Evolutionary conservation across 495 filamentous ascomycete genomes (phyloP), one percentile per base, ranked within the genome.

Genomic region (Aspergillus campestris): DNA sequence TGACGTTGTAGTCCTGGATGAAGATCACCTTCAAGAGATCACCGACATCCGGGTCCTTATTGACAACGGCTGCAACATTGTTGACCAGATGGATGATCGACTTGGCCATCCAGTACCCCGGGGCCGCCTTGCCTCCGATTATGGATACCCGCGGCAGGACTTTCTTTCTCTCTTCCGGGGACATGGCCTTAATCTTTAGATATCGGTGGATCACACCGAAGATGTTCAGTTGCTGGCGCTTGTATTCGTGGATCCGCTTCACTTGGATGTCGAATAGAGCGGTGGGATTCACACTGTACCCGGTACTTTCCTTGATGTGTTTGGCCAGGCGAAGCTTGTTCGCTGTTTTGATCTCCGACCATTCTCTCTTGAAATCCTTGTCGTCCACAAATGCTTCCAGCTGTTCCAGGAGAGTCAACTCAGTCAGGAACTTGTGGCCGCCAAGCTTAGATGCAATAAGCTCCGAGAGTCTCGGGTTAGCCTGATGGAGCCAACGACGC

Each of bases 41-140:
- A 18, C 90, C 90, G 57, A 97, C 79, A 38, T 97, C 92, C 31
- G 79, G 69, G 57, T 98, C 92, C 7, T 82, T 83, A 67, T 98
- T 98, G 50, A 98, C 83, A 3, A 96, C 84, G n/a, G 77, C 66
- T 5, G 88, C 89, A 34, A 97, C 94, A 48, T 78, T 83, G 72
- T 94, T 95, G 71, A 98, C 85, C 40, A 98, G 78, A 61, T 96
- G 89, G 48, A 98, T 98, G 50, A 98, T 86, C 7, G 91, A 91
- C 78, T 98, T 98, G 13, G 92, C 92, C 92, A 98, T 98, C 94
- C 94, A 98, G 70, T 98, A 98, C 3, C 92, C 92, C 3, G 92
- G 92, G 0, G 92, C 92, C 13, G 92, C 92, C 67, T 98, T 98
- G 46, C 92, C 92, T 51, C 94, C 92, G 60, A 98, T 95, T 67